Base-by-base conservation (phyloP, 2,329 filamentous ascomycete genomes). In the Cladophialophora yegresii region DNA sequence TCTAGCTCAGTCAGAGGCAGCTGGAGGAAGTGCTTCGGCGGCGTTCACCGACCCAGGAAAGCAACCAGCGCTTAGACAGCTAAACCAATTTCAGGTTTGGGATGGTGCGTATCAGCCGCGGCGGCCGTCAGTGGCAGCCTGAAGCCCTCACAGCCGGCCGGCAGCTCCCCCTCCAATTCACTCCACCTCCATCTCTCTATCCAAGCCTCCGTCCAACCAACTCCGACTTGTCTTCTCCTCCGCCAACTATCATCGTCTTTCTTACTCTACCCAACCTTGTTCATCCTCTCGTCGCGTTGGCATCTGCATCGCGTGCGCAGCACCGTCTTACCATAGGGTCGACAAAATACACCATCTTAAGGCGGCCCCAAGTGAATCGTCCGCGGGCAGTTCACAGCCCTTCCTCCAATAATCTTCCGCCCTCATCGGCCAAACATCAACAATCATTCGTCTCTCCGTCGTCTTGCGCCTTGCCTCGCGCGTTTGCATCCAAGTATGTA, bases 341-440 rank as follows among this genome's bases (percentile, higher is more conserved):
- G 26, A 54, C 36, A 54, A 47, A 54, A 32, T 32, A 32, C 33
- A 59, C 30, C 45, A 59, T 32, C 43, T 23, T 43, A 43, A 43
- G 36, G n/a, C 36, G 13, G 13, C 5, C 36, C 36, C 36, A n/a
- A n/a, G 36, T 43, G 36, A 43, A 43, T 43, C 36, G 36, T 8
- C 36, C 32, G 33, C 54, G 20, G 54, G n/a, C 33, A 7, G 23
- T 16, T 58, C 40, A 12, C 6, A 23, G 51, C 43, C 60, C 57
- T 45, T 28, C 51, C 57, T 61, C 62, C 62, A 65, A 65, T 65
- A 53, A 58, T 61, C 58, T 58, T 28, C 30, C 54, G 16, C 30
- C 50, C 13, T 49, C 51, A 33, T 61, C 54, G 62, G 56, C 40
- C 51, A 55, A 60, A 61, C 62, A 62, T 23, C 62, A 61, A 64